Conservation (phyloP, 1,284 basidiomycete species). For the Mycosarcoma maydis region DNA sequence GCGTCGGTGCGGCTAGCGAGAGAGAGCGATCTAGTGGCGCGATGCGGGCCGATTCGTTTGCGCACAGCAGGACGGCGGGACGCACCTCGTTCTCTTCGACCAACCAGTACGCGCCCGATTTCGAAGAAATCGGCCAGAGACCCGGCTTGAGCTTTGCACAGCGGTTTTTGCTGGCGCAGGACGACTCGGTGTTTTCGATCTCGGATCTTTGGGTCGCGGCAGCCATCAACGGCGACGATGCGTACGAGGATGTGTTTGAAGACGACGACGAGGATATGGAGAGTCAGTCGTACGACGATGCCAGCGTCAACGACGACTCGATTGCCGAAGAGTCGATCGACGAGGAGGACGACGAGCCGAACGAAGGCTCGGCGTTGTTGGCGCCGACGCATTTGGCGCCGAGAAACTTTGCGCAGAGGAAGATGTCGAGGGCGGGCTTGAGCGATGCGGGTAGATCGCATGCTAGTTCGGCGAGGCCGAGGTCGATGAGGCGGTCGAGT, state of each 20-base stretch:
- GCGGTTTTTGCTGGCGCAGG: constrained; percentile 74
- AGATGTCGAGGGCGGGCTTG: constrained; percentile 29
- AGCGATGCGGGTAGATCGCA: constrained; percentile 36
- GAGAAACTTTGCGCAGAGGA: constrained; percentile 60
- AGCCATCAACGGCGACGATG: constrained; percentile 85
- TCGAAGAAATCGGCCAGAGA: constrained; percentile 54
- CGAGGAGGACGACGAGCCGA: constrained; percentile 18
- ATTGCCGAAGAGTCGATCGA: constrained; percentile 30
- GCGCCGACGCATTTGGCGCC: constrained; percentile 56
- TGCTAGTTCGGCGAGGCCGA: constrained; percentile 13
- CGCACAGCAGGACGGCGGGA: constrained; percentile 24
- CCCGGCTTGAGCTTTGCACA: constrained; percentile 75
- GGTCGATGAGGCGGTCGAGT: constrained; percentile 41
- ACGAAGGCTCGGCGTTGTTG: constrained; percentile 39
- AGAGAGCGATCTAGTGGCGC: not conserved
- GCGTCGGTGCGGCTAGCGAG: constrained; percentile 5
- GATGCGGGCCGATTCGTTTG: constrained; percentile 17
- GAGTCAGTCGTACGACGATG: constrained; percentile 24
- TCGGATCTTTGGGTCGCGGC: constrained; percentile 92
- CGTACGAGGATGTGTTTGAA: constrained; percentile 59
- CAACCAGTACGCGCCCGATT: constrained; percentile 59
- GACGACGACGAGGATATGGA: constrained; percentile 73
- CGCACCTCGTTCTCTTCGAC: constrained; percentile 33
- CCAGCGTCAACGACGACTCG: constrained; percentile 61
- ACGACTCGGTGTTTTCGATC: constrained; percentile 86